phyloP scores from a whole-genome alignment of 2,329 filamentous ascomycete species.

The Thelonectria blattea region DNA sequence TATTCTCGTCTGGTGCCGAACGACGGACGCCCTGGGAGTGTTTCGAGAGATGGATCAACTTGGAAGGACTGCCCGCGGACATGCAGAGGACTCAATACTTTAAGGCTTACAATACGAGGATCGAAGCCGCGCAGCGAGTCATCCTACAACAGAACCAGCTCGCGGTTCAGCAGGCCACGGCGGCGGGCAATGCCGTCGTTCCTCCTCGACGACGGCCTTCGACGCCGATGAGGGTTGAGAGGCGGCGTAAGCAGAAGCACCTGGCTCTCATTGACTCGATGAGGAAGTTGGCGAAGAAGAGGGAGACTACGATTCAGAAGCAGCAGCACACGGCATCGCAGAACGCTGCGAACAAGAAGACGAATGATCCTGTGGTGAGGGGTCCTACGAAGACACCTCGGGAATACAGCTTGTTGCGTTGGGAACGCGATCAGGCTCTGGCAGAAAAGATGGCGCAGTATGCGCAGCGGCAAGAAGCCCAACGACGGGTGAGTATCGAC shows the following conservation, averaged over 20 bases:
- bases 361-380: conserved; percentile 66
- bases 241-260: conserved; percentile 84
- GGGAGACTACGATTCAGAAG: conserved; percentile 84
- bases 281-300: conserved; percentile 93
- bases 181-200: conserved; percentile 40
- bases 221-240: conserved; percentile 82
- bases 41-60: conserved; percentile 93
- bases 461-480: conserved; percentile 64
- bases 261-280: conserved; percentile 91
- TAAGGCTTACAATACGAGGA: conserved; percentile 69
- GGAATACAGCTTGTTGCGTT: conserved; percentile 88
- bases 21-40: conserved; percentile 97
- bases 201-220: conserved; percentile 71
- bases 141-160: conserved; percentile 61
- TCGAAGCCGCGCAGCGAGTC: conserved; percentile 63
- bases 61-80: conserved; percentile 89
- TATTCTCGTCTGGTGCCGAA: conserved; percentile 85
- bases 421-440: conserved; percentile 79
- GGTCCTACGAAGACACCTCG: conserved; percentile 76
- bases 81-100: conserved; percentile 98
- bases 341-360: conserved; percentile 81
- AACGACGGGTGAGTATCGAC: conserved; percentile 57
- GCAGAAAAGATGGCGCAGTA: conserved; percentile 64
- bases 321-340: conserved; percentile 82
- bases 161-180: conserved; percentile 57